Conservation (phyloP, 768 basidiomycete genomes). For the Heimioporus sp. region DNA sequence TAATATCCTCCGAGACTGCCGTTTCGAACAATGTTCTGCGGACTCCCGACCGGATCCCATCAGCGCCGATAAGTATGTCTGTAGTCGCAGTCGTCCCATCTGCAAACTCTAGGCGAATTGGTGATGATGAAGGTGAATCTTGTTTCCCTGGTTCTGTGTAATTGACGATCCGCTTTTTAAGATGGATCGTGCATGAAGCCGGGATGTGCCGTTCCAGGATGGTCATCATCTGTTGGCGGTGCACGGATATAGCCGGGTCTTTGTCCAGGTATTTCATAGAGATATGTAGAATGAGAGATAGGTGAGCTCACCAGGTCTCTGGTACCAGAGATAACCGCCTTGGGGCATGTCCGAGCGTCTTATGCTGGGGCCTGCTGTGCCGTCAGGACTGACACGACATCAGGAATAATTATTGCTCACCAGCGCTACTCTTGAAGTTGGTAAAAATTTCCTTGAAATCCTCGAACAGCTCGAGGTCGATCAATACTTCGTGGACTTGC, state of each 20-base stretch:
- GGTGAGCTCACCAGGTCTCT: conserved; percentile 3
- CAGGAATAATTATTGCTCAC: conserved; percentile 3
- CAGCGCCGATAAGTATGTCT: conserved; percentile 46
- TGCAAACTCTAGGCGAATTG: conserved; percentile 10
- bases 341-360: conserved; percentile 30
- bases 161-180: conserved; percentile 17
- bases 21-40: conserved; percentile 24
- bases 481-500: conserved; percentile 44
- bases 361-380: background rate
- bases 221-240: conserved; percentile 22
- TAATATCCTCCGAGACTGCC: conserved; percentile 3
- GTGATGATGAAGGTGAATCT: conserved; percentile 26
- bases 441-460: conserved; percentile 25
- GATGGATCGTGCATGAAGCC: conserved; percentile 14
- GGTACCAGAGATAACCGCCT: conserved; percentile 29
- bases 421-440: conserved; percentile 7
- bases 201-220: conserved; percentile 19
- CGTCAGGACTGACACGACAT: background rate
- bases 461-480: conserved; percentile 41
- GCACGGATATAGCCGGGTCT: conserved; percentile 13
- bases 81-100: conserved; percentile 25
- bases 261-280: background rate
- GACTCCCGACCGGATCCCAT: conserved; percentile 37
- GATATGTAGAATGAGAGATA: no score
- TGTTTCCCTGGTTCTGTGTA: conserved; percentile 8